Evolutionary conservation across 2,329 filamentous ascomycete genomes (phyloP).

Genomic region (Neonectria neomacrospora): DNA sequence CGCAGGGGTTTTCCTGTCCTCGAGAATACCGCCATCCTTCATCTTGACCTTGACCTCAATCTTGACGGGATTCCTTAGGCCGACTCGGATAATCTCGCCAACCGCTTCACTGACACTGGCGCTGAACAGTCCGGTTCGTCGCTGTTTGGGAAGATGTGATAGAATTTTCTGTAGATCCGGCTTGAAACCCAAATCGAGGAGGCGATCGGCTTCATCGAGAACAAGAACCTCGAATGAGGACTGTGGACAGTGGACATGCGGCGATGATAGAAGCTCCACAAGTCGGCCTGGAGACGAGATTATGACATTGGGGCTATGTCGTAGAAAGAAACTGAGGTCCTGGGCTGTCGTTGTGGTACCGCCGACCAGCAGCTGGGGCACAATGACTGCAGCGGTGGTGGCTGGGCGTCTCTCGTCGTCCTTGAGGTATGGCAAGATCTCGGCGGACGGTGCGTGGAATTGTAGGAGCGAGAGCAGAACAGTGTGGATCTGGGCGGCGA

Average conservation of each 20-base stretch:
- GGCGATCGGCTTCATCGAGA: constrained; percentile 91
- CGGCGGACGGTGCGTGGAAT: constrained; percentile 85
- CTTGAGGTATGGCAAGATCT: constrained; percentile 65
- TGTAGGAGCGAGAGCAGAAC: constrained; percentile 81
- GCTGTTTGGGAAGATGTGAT: constrained; percentile 86
- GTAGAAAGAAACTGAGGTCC: constrained; percentile 86
- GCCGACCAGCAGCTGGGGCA: constrained; percentile 90
- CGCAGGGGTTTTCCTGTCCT: constrained; percentile 89
- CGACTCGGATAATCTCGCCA: constrained; percentile 90
- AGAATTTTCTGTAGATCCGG: constrained; percentile 89
- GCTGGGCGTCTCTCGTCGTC: constrained; percentile 66
- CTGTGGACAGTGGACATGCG: constrained; percentile 87
- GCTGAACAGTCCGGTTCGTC: constrained; percentile 92
- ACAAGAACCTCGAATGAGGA: constrained; percentile 93
- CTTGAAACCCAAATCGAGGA: constrained; percentile 95
- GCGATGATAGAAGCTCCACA: constrained; percentile 85
- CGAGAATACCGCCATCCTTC: constrained; percentile 70
- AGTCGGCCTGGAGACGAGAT: constrained; percentile 92
- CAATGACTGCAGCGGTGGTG: constrained; percentile 63
- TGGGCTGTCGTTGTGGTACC: constrained; percentile 83
- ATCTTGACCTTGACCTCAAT: constrained; percentile 92
- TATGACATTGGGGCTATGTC: constrained; percentile 85
- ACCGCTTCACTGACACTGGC: constrained; percentile 97
- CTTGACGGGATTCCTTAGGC: constrained; percentile 92
- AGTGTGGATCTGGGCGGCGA: constrained; percentile 89